Evolutionary conservation across 441 rosid genomes (phyloP), one percentile per base, ranked within the genome.

Genomic region (Aleurites moluccanus): DNA sequence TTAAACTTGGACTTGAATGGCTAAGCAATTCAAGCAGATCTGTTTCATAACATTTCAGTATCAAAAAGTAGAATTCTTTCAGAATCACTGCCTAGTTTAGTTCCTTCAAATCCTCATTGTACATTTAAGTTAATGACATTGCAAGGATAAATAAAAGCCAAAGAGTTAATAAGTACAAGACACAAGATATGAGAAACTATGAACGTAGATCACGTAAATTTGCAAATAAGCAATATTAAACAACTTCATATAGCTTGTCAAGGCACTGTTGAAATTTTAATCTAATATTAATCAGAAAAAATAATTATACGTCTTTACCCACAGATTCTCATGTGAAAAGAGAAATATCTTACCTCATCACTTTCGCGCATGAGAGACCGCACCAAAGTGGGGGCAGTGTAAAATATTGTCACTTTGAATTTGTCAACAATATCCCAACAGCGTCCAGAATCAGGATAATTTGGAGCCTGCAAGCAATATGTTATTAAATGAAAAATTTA

Each of bases 361-460:
- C 97, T 89, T 10, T 90, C 99, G 6, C 99, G 97, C 99, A 96
- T 96, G 77, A 96, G 98, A 64, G 98, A 92, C 72, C 99, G 94
- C 87, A 96, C 94, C 88, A 96, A 84, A 9, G 99, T 93, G 14
- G 99, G 99, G 42, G 99, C 98, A 61, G 99, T 96, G 77, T 96
- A 96, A 80, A 96, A 96, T 83, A 93, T 82, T 10, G 99, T 86
- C 84, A 96, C 85, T 76, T 90, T 96, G 87, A 88, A 93, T 83
- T 96, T 96, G 88, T 96, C 99, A 75, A 96, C 97, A 75, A 96
- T 92, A 59, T 93, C 94, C 99, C 99, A 96, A 83, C 92, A 88
- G 61, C 99, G 94, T 66, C 99, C 99, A 44, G 97, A 9, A 79
- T 96, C 92, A 73, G 99, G 99, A 82, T 96, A 89, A 86, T 78